Conservation (phyloP, 768 basidiomycete genomes). For the Hericium alpestre region DNA sequence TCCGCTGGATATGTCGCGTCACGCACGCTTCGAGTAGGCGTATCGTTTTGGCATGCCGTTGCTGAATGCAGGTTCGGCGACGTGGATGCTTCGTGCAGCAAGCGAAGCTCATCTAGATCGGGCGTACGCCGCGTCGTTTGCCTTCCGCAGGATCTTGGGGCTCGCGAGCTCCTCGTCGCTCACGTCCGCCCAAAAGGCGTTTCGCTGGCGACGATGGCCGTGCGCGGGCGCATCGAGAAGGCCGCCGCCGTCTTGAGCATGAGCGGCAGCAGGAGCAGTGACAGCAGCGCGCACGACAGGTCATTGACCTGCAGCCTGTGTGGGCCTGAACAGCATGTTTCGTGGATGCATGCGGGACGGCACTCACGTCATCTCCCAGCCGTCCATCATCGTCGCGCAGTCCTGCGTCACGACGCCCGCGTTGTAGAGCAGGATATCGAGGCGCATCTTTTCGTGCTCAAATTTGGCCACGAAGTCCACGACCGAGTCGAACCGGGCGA, state of each 20-base stretch:
- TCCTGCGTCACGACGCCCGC: conserved; percentile 13
- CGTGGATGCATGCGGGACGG: too few relatives aligned
- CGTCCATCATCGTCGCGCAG: conserved; percentile 19
- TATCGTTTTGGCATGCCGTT: conserved; percentile 8
- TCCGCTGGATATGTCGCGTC: not conserved
- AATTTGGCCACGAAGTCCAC: conserved; percentile 13
- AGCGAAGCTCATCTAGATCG: not conserved
- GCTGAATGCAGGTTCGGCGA: not conserved
- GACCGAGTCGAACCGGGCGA: conserved; percentile 15
- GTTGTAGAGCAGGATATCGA: conserved; percentile 18
- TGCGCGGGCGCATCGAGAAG: conserved; percentile 4
- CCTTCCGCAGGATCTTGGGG: conserved; percentile 1
- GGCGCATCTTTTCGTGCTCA: conserved; percentile 11
- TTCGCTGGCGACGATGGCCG: conserved; percentile 9
- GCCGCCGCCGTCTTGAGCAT: conserved; percentile 25
- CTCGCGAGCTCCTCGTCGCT: conserved; percentile 1
- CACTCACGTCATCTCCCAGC: conserved; percentile 18
- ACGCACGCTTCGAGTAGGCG: conserved; percentile 6
- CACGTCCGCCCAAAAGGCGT: not conserved
- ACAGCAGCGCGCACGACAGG: conserved; percentile 30
- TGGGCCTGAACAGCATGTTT: not conserved
- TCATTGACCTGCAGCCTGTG: conserved; percentile 37
- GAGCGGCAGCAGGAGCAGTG: conserved; percentile 31
- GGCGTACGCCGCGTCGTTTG: conserved; percentile 4
- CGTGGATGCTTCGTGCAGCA: not conserved